These are phyloP conservation scores for Alternaria metachromatica DNA, from an alignment of 2,329 filamentous ascomycete genomes.

Conservation along the genomic window DNA sequence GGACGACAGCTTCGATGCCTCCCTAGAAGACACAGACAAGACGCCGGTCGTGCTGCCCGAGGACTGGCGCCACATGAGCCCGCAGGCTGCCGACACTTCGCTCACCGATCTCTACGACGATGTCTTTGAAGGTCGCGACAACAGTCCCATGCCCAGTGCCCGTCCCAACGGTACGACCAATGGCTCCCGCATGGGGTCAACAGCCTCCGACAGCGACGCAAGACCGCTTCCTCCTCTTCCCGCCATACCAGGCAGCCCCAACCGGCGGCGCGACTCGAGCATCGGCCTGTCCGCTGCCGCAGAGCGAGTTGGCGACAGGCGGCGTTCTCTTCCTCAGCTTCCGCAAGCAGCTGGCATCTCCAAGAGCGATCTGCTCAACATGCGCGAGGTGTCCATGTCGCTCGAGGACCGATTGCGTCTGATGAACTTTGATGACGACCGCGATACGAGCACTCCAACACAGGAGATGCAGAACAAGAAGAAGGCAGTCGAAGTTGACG, in stretches of 20 bases:
- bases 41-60: slow-evolving; percentile 97
- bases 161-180: slow-evolving; percentile 54
- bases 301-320: slow-evolving; percentile 71
- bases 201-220: slow-evolving; percentile 79
- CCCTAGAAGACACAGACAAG: slow-evolving; percentile 93
- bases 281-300: slow-evolving; percentile 72
- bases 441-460: slow-evolving; percentile 45
- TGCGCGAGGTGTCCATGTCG: slow-evolving; percentile 76
- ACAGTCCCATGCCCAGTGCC: slow-evolving; percentile 70
- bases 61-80: slow-evolving; percentile 86
- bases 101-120: slow-evolving; percentile 66
- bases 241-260: slow-evolving; percentile 64
- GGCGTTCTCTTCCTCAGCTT: slow-evolving; percentile 74
- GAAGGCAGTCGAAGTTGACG: slow-evolving; percentile 37
- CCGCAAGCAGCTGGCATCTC: slow-evolving; percentile 70
- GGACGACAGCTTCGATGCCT: slow-evolving; percentile 94
- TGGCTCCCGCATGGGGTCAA: slow-evolving; percentile 68
- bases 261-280: slow-evolving; percentile 62
- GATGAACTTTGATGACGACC: slow-evolving; percentile 77
- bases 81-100: slow-evolving; percentile 63
- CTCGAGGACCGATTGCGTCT: slow-evolving; percentile 84
- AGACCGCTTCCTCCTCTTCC: slow-evolving; percentile 88
- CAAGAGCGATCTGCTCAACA: slow-evolving; percentile 79
- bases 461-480: slow-evolving; percentile 44
- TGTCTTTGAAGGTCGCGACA: slow-evolving; percentile 68